These are phyloP conservation scores for Penicillium sp. DNA, from an alignment of 2,329 filamentous ascomycete genomes.

Conservation along the genomic window DNA sequence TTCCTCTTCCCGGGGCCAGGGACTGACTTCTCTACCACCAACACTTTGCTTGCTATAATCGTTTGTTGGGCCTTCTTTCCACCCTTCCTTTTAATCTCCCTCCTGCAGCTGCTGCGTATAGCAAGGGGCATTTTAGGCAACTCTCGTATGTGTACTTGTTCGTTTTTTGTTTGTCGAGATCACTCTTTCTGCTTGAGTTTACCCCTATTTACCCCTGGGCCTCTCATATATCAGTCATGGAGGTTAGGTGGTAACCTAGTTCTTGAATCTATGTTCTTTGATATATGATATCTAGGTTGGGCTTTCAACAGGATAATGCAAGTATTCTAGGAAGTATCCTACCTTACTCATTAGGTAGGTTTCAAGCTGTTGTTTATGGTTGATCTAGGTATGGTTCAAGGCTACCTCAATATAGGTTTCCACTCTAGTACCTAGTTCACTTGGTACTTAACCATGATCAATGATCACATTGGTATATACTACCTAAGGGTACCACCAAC, in stretches of 20 bases:
- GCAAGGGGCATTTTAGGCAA: background rate
- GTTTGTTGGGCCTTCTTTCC: slow-evolving; percentile 10
- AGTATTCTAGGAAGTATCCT: no score
- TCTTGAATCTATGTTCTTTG: background rate
- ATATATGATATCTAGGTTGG: no score
- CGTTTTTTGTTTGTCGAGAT: background rate
- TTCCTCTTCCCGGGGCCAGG: no score
- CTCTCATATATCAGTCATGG: background rate
- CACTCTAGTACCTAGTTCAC: no score
- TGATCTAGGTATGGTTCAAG: no score
- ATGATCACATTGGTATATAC: slow-evolving; percentile 2
- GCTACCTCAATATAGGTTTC: no score
- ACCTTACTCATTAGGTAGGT: no score
- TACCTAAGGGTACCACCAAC: background rate
- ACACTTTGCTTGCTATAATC: slow-evolving; percentile 8
- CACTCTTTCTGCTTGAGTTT: background rate
- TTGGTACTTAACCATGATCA: background rate
- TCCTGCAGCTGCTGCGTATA: background rate
- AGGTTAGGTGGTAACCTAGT: slow-evolving; percentile 1
- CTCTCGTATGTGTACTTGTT: slow-evolving; percentile 1
- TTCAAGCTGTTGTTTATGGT: no score
- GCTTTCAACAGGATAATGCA: no score
- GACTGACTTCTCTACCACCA: slow-evolving; percentile 3
- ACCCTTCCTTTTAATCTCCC: slow-evolving; percentile 1
- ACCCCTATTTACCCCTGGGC: no score